Base-by-base conservation (phyloP, 179 eudicot species). In the Amaranthus tricolor region DNA sequence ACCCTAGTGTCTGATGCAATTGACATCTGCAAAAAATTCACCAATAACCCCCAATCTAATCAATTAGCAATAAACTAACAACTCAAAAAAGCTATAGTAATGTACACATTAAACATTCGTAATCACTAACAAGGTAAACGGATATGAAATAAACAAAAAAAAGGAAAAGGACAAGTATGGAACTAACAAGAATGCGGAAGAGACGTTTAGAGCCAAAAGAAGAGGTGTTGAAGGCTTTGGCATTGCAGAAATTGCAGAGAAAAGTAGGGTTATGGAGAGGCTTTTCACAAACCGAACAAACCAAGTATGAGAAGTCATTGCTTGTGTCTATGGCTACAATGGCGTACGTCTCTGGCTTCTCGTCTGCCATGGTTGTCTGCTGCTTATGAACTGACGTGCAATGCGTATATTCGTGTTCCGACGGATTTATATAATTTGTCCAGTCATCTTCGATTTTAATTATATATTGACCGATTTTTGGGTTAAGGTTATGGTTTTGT, bases 1-100 rank as follows among this genome's bases (percentile, higher is more conserved):
- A 91, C 95, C 85, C 83, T 81, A n/a, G 86, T 87, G 56, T 89
- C 93, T 0, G 96, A 80, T 20, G 93, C 98, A 71, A 93, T 78
- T 9, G 98, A 93, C 86, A 93, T 79, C 97, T 92, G 83, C 84
- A 77, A 62, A 45, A 75, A 70, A 49, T 13, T 17, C 58, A 64
- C n/a, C 61, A 71, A 68, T 10, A 19, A 17, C 79, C 75, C 47
- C 31, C 49, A 76, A 56, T 52, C 71, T 66, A 60, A 5, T 2
- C 65, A 44, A 20, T 11, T 13, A 20, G 21, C 13, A 20, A 59
- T 17, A 7, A 5, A 43, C 7, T 10, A 64, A 44, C 0, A 40
- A 62, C 52, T 52, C 69, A 16, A 13, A 16, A 60, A 15, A 11
- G 24, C 9, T 20, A 13, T 21, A 5, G 24, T 17, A 5, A 20